Conservation (phyloP, 2,329 filamentous ascomycete genomes). For the Proliferodiscus dingleyae region DNA sequence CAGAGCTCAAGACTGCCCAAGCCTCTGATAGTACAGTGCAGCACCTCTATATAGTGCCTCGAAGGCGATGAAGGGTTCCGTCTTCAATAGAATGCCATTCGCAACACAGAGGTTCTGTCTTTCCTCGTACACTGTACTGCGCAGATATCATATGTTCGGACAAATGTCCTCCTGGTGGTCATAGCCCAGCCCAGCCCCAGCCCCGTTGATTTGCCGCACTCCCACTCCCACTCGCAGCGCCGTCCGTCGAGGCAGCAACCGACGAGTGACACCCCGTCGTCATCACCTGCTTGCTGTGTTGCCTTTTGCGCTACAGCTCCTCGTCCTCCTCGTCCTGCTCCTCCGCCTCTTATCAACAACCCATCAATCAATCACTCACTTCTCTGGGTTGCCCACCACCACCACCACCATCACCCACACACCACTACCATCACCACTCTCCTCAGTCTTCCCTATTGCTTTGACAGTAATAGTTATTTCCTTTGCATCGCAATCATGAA, state of each 20-base stretch:
- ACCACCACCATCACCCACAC: constrained; percentile 5
- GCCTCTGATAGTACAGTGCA: too few species aligned
- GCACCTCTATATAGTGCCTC: too few species aligned
- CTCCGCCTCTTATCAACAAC: constrained; percentile 15
- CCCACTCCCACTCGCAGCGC: neutral
- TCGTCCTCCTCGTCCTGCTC: neutral
- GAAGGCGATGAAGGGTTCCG: too few species aligned
- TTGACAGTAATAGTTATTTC: constrained; percentile 22
- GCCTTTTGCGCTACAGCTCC: neutral
- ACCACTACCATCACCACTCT: neutral
- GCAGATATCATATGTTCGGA: too few species aligned
- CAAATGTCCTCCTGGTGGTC: too few species aligned
- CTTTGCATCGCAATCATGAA: constrained; percentile 61
- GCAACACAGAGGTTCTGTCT: too few species aligned
- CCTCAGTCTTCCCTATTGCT: constrained; percentile 16
- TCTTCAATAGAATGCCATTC: too few species aligned
- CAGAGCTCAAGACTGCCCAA: too few species aligned
- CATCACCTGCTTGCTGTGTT: neutral
- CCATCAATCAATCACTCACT: constrained; percentile 8
- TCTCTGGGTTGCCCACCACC: constrained; percentile 18
- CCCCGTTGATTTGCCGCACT: neutral
- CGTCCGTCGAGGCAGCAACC: neutral
- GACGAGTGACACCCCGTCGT: neutral
- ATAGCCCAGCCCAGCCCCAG: too few species aligned
- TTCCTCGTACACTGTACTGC: too few species aligned